Conservation (phyloP, 2,329 filamentous ascomycete genomes). For the Gnomoniopsis smithogilvyi region DNA sequence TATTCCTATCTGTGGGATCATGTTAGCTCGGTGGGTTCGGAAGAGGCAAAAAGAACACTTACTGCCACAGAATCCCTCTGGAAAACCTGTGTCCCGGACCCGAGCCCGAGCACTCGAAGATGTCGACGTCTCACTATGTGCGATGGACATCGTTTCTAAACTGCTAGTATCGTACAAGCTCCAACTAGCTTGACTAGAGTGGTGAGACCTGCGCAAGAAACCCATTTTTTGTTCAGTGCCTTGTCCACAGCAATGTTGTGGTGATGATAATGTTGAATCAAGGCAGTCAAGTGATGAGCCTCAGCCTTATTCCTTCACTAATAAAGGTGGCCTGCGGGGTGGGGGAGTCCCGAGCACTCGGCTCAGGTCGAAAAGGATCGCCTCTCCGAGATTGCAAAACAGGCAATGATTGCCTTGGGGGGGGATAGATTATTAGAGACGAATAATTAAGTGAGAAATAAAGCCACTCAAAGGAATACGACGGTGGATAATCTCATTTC, state of each 20-base stretch:
- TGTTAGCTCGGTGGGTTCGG: neutral
- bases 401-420: neutral
- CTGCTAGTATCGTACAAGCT: constrained; percentile 7
- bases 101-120: constrained; percentile 18
- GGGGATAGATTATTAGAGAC: neutral
- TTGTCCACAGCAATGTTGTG: neutral
- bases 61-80: constrained; percentile 48
- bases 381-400: constrained; percentile 7
- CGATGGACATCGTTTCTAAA: constrained; percentile 13
- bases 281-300: neutral
- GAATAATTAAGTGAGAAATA: neutral
- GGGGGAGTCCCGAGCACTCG: constrained; percentile 9
- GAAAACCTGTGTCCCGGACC: constrained; percentile 46
- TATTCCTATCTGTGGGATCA: constrained; percentile 46
- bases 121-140: constrained; percentile 15
- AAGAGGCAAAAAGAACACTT: constrained; percentile 21
- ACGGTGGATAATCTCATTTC: constrained; percentile 10
- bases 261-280: neutral
- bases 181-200: constrained; percentile 13
- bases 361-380: constrained; percentile 1
- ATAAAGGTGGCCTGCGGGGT: neutral
- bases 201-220: constrained; percentile 13
- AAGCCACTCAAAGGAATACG: constrained; percentile 10
- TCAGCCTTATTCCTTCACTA: neutral
- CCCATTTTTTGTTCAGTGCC: constrained; percentile 17